These are phyloP conservation scores for Urostyla sp. DNA, from an alignment of 73 alveolate genomes.

Conservation along the genomic window DNA sequence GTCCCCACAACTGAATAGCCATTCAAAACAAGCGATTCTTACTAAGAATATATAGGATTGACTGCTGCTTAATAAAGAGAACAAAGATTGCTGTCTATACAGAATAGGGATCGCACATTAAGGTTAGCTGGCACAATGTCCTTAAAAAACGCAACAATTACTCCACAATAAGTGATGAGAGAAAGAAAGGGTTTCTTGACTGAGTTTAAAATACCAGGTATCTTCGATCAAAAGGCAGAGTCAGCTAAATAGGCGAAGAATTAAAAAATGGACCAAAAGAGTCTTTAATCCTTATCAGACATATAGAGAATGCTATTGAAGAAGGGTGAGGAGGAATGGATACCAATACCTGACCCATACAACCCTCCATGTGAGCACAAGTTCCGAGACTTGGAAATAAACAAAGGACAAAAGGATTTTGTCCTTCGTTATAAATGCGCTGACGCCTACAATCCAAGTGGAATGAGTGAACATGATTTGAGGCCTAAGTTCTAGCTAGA, in stretches of 20 bases:
- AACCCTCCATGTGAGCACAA: constrained; percentile 53
- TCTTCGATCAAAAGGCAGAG: constrained; percentile 25
- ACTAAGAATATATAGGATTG: not conserved
- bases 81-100: not conserved
- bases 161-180: constrained; percentile 24
- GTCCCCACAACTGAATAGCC: constrained; percentile 56
- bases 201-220: constrained; percentile 3
- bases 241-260: constrained; percentile 17
- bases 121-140: constrained; percentile 45
- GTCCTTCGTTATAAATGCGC: constrained; percentile 58
- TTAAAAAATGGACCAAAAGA: too few relatives aligned
- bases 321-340: constrained; percentile 13
- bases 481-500: constrained; percentile 55
- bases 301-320: not conserved
- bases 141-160: not conserved
- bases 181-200: constrained; percentile 36
- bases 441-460: constrained; percentile 47
- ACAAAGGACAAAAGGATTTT: constrained; percentile 52
- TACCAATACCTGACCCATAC: constrained; percentile 43
- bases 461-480: constrained; percentile 54
- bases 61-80: not conserved
- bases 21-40: constrained; percentile 29
- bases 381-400: constrained; percentile 62
- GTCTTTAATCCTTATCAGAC: too few relatives aligned
- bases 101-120: not conserved